phyloP scores from a whole-genome alignment of 306 rosid species.

The Cucurbita maxima region DNA sequence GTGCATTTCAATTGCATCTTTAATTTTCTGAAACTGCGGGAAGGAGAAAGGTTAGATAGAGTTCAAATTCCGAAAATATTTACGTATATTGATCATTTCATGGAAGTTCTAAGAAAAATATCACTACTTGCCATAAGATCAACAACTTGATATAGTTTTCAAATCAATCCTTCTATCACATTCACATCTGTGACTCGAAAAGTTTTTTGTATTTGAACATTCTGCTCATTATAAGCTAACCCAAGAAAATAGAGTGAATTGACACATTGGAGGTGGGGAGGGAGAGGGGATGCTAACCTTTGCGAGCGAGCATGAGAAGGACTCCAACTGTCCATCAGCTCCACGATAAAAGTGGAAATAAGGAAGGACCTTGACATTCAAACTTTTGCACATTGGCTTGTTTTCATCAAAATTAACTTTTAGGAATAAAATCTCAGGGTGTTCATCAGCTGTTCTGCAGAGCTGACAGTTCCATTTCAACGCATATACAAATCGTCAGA shows the following conservation, averaged over 20 bases:
- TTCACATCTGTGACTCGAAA: background rate
- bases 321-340: slow-evolving; percentile 79
- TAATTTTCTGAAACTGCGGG: slow-evolving; percentile 83
- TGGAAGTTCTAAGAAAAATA: background rate
- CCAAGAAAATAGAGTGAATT: background rate
- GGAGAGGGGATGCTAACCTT: slow-evolving; percentile 38
- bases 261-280: background rate
- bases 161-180: background rate
- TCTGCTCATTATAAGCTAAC: background rate
- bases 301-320: slow-evolving; percentile 96
- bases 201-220: background rate
- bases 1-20: slow-evolving; percentile 75
- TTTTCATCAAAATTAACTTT: slow-evolving; percentile 97
- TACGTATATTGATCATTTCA: background rate
- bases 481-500: background rate
- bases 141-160: background rate
- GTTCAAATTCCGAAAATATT: background rate
- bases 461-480: slow-evolving; percentile 35
- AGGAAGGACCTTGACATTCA: slow-evolving; percentile 95
- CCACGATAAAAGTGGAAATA: slow-evolving; percentile 95
- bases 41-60: background rate
- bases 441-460: slow-evolving; percentile 88
- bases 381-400: slow-evolving; percentile 90
- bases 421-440: slow-evolving; percentile 72
- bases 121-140: background rate